Evolutionary conservation across 352 stramenopile genomes (phyloP).

Genomic region (Paralagenidium karlingii): DNA sequence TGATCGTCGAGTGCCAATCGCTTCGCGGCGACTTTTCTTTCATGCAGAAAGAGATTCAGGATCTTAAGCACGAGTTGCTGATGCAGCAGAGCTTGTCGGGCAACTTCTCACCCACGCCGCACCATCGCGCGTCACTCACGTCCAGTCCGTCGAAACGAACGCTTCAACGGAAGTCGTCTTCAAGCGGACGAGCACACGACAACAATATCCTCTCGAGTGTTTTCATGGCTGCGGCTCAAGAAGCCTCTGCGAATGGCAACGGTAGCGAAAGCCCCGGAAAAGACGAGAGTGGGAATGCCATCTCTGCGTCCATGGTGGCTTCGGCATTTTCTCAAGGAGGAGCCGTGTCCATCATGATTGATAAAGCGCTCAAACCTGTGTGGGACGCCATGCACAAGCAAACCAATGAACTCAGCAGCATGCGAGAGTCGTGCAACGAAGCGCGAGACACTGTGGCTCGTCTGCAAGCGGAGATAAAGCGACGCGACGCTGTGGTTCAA

Average conservation of each 20-base stretch:
- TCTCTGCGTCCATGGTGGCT: not conserved
- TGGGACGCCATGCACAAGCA: slow-evolving; percentile 73
- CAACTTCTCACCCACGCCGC: slow-evolving; percentile 30
- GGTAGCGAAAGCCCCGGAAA: not conserved
- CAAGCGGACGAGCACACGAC: too few species aligned
- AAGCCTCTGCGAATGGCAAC: not conserved
- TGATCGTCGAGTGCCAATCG: slow-evolving; percentile 65
- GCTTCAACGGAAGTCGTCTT: not conserved
- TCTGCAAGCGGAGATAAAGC: slow-evolving; percentile 72
- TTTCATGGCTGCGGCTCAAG: too few species aligned
- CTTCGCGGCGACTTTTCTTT: slow-evolving; percentile 59
- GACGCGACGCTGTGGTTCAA: slow-evolving; percentile 61
- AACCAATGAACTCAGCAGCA: slow-evolving; percentile 49
- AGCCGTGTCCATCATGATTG: slow-evolving; percentile 2
- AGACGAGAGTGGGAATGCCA: not conserved
- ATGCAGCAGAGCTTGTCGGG: slow-evolving; percentile 29
- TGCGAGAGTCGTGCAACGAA: slow-evolving; percentile 51
- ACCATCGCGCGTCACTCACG: slow-evolving; percentile 30
- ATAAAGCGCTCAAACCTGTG: slow-evolving; percentile 39
- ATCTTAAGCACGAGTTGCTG: slow-evolving; percentile 66
- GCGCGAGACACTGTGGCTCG: slow-evolving; percentile 58
- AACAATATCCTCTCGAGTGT: too few species aligned
- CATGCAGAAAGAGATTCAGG: slow-evolving; percentile 66
- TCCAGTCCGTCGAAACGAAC: not conserved
- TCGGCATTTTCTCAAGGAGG: not conserved